phyloP scores from a whole-genome alignment of 2,329 filamentous ascomycete genomes.

The Monilinia fructigena region DNA sequence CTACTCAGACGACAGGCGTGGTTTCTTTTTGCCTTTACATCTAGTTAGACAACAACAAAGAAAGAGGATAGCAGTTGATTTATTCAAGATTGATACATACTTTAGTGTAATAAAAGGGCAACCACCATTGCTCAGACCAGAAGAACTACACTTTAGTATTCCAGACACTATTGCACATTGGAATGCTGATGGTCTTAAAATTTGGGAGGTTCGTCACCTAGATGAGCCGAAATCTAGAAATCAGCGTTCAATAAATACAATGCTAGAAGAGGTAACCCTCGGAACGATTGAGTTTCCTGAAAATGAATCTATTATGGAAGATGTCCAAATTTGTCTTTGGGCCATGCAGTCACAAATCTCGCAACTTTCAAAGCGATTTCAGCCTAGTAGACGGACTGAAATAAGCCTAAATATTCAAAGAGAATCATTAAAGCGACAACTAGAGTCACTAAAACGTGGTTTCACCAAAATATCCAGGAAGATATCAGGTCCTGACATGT shows the following conservation, averaged over 20 bases:
- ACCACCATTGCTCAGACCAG: constrained; percentile 39
- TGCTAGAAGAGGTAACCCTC: constrained; percentile 25
- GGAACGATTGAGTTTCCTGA: constrained; percentile 18
- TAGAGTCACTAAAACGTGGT: constrained; percentile 29
- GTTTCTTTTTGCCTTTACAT: constrained; percentile 43
- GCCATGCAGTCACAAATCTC: constrained; percentile 31
- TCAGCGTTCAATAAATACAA: constrained; percentile 26
- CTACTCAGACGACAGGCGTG: constrained; percentile 42
- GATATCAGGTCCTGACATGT: constrained; percentile 9
- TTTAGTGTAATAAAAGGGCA: constrained; percentile 41
- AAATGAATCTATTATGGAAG: constrained; percentile 29
- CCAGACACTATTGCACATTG: constrained; percentile 42
- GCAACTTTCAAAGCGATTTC: constrained; percentile 22
- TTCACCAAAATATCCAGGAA: constrained; percentile 28
- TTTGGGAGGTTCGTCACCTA: constrained; percentile 41
- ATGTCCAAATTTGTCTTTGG: constrained; percentile 35
- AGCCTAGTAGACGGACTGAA: constrained; percentile 4
- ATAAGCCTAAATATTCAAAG: constrained; percentile 26
- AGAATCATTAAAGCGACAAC: constrained; percentile 28
- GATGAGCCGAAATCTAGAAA: constrained; percentile 41
- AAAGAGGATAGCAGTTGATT: constrained; percentile 42
- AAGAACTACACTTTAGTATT: constrained; percentile 44
- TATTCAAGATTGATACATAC: constrained; percentile 45
- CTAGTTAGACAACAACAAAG: constrained; percentile 40
- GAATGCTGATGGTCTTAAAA: constrained; percentile 43